These are phyloP conservation scores for Discostella stelligera DNA, from an alignment of 352 stramenopile genomes.

Conservation along the genomic window DNA sequence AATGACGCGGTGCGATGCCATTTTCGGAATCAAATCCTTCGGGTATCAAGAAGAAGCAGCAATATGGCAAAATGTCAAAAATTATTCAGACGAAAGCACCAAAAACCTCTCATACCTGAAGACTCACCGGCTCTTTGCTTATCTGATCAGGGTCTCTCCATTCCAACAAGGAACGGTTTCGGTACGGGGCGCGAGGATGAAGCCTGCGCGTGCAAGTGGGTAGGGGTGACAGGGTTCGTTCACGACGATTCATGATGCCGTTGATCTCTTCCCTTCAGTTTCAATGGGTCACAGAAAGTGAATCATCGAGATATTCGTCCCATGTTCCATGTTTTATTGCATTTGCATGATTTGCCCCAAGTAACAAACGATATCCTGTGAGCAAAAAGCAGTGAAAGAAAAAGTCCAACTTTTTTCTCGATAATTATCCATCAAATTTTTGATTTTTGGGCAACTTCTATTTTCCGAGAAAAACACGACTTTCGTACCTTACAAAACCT, in stretches of 20 bases:
- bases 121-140: neutral
- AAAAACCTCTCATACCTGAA: neutral
- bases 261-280: too few species aligned
- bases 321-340: too few species aligned
- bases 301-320: too few species aligned
- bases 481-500: too few species aligned
- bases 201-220: neutral
- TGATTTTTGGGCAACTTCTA: too few species aligned
- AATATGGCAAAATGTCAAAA: neutral
- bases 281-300: too few species aligned
- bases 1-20: neutral
- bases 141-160: slow-evolving; percentile 3
- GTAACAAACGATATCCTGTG: too few species aligned
- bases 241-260: slow-evolving; percentile 20
- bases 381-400: too few species aligned
- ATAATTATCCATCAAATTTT: too few species aligned
- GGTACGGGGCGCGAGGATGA: slow-evolving; percentile 1
- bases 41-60: neutral
- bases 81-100: neutral
- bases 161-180: neutral
- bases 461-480: too few species aligned
- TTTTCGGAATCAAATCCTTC: neutral
- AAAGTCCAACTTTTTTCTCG: neutral
- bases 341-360: too few species aligned
- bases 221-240: slow-evolving; percentile 6